phyloP scores from a whole-genome alignment of 345 rosid genomes.

The Zanthoxylum bungeanum region DNA sequence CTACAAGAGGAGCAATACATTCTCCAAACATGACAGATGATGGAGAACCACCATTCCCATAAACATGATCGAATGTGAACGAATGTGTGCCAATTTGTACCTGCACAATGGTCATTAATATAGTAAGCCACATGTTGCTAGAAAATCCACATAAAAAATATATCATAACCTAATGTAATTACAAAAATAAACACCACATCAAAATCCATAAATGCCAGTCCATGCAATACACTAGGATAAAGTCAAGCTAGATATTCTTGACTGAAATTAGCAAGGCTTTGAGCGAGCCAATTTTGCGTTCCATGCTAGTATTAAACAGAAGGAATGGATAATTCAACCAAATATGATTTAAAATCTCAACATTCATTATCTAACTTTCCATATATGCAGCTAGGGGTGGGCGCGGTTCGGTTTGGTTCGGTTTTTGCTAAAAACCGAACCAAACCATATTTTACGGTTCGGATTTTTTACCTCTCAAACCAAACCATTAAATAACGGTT shows the following conservation, averaged over 20 bases:
- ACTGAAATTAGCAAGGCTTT: not conserved
- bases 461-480: too few relatives aligned
- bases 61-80: slow-evolving; percentile 80
- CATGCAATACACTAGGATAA: not conserved
- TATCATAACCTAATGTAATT: not conserved
- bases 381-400: too few relatives aligned
- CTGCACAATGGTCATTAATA: slow-evolving; percentile 33
- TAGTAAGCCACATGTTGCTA: not conserved
- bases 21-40: slow-evolving; percentile 63
- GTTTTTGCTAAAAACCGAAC: too few relatives aligned
- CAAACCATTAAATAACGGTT: too few relatives aligned
- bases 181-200: not conserved
- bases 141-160: not conserved
- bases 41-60: slow-evolving; percentile 57
- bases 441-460: too few relatives aligned
- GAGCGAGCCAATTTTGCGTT: not conserved
- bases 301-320: not conserved
- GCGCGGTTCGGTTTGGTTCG: too few relatives aligned
- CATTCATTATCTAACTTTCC: not conserved
- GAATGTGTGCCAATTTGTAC: slow-evolving; percentile 78
- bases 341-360: not conserved
- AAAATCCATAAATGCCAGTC: not conserved
- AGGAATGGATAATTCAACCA: not conserved
- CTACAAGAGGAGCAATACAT: slow-evolving; percentile 70
- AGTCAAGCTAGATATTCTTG: not conserved